Evolutionary conservation across 192 early-diverging fungal species (phyloP).

Genomic region (Mortierella antarctica): DNA sequence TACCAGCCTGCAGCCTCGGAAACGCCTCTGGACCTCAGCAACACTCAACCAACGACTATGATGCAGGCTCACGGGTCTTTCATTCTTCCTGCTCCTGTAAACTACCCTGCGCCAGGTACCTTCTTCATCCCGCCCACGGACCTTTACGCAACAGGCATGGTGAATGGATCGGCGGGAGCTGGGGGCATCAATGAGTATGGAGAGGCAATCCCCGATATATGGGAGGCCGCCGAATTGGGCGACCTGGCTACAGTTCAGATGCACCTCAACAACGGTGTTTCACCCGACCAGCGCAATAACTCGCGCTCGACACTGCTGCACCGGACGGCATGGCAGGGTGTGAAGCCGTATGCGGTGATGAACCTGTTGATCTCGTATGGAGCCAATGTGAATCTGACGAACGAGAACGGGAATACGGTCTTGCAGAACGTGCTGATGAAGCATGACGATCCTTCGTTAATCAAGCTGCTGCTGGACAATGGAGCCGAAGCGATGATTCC

Average conservation of each 20-base stretch:
- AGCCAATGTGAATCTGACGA: constrained; percentile 43
- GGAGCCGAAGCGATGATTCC: constrained; percentile 32
- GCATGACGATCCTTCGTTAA: constrained; percentile 36
- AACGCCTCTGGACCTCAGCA: constrained; percentile 13
- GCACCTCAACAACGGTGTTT: constrained; percentile 38
- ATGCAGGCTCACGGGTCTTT: constrained; percentile 5
- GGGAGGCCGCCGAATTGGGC: constrained; percentile 37
- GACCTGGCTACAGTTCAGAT: constrained; percentile 29
- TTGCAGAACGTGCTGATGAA: constrained; percentile 51
- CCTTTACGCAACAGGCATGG: neutral
- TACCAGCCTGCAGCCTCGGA: constrained; percentile 26
- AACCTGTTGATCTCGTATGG: constrained; percentile 39
- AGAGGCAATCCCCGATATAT: constrained; percentile 25
- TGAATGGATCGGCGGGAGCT: neutral
- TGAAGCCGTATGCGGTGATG: constrained; percentile 32
- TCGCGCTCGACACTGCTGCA: constrained; percentile 41
- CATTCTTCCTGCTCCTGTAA: constrained; percentile 1
- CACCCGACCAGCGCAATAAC: constrained; percentile 36
- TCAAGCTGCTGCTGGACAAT: constrained; percentile 42
- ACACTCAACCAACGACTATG: neutral
- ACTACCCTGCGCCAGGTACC: constrained; percentile 6
- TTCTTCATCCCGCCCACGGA: constrained; percentile 18
- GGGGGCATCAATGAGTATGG: neutral
- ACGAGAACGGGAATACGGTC: constrained; percentile 45
- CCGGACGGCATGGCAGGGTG: constrained; percentile 33